These are phyloP conservation scores for Penicillium odoratum DNA, from an alignment of 495 filamentous ascomycete genomes.

Conservation along the genomic window DNA sequence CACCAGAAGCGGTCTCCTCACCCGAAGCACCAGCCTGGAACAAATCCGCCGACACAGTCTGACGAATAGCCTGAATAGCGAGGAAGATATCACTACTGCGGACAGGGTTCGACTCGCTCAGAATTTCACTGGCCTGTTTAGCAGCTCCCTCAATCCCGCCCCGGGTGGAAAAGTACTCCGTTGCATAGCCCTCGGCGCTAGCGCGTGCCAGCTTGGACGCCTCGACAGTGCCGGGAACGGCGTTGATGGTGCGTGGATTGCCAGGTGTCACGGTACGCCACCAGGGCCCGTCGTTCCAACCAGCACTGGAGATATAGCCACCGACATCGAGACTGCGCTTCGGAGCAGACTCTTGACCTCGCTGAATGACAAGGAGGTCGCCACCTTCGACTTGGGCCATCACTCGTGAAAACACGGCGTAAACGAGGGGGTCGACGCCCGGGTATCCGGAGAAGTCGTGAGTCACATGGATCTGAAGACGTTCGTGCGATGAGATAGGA, in stretches of 20 bases:
- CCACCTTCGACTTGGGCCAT: constrained; percentile 99
- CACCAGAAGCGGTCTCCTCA: constrained; percentile 54
- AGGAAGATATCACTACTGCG: constrained; percentile 94
- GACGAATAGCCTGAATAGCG: constrained; percentile 80
- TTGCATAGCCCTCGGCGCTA: constrained; percentile 82
- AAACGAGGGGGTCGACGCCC: constrained; percentile 88
- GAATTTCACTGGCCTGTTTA: constrained; percentile 68
- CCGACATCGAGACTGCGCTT: constrained; percentile 60
- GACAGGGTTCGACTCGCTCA: constrained; percentile 83
- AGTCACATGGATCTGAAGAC: constrained; percentile 95
- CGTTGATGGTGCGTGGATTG: constrained; percentile 71
- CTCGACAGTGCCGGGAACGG: constrained; percentile 77
- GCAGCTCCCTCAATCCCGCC: constrained; percentile 82
- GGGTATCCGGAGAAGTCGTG: constrained; percentile 95
- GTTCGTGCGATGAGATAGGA: constrained; percentile 95
- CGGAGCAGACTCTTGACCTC: constrained; percentile 79
- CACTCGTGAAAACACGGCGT: constrained; percentile 89
- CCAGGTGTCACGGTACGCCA: constrained; percentile 70
- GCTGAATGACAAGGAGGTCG: constrained; percentile 93
- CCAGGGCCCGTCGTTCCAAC: constrained; percentile 93
- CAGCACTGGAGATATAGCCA: constrained; percentile 53
- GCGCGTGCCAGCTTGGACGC: constrained; percentile 87
- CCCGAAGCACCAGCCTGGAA: constrained; percentile 60
- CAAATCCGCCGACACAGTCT: constrained; percentile 59
- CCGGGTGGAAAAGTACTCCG: constrained; percentile 72